Conservation (phyloP, 2,329 filamentous ascomycete species). For the Parastagonospora nodorum region DNA sequence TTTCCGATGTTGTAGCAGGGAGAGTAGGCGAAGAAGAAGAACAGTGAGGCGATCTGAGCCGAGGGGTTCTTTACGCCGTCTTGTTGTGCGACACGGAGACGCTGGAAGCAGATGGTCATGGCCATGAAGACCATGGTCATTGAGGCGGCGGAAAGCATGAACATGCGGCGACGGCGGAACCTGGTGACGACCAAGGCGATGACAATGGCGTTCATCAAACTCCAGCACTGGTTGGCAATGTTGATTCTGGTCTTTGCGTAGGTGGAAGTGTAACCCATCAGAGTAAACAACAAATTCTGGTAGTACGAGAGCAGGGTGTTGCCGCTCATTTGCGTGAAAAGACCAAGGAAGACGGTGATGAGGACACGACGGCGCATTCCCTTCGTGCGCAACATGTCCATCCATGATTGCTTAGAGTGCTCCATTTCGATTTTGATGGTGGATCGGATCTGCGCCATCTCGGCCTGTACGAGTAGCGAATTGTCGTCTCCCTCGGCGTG, state of each 20-base stretch:
- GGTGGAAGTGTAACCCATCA: conserved; percentile 47
- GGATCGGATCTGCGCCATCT: conserved; percentile 64
- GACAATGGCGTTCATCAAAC: conserved; percentile 45
- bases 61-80: conserved; percentile 35
- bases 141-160: conserved; percentile 55
- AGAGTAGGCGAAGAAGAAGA: conserved; percentile 66
- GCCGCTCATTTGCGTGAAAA: conserved; percentile 49
- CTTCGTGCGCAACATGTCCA: conserved; percentile 56
- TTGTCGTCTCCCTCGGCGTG: conserved; percentile 51
- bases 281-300: conserved; percentile 42
- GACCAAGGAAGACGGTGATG: conserved; percentile 38
- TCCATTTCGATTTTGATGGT: conserved; percentile 63
- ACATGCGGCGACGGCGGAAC: conserved; percentile 52
- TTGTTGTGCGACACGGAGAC: conserved; percentile 28
- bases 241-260: conserved; percentile 51
- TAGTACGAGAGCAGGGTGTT: conserved; percentile 49
- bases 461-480: conserved; percentile 54
- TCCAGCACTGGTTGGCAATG: conserved; percentile 49
- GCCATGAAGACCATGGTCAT: conserved; percentile 61
- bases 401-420: conserved; percentile 59
- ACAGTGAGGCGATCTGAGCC: conserved; percentile 51
- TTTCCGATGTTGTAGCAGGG: conserved; percentile 68
- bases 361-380: conserved; percentile 48
- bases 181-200: conserved; percentile 49
- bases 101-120: conserved; percentile 59